Percentiles rank a stretch among this genome's conserved stretches.
These are phyloP conservation scores for Pseudodiploospora longispora DNA, from an alignment of 2,329 filamentous ascomycete genomes.

Conservation along the genomic window DNA sequence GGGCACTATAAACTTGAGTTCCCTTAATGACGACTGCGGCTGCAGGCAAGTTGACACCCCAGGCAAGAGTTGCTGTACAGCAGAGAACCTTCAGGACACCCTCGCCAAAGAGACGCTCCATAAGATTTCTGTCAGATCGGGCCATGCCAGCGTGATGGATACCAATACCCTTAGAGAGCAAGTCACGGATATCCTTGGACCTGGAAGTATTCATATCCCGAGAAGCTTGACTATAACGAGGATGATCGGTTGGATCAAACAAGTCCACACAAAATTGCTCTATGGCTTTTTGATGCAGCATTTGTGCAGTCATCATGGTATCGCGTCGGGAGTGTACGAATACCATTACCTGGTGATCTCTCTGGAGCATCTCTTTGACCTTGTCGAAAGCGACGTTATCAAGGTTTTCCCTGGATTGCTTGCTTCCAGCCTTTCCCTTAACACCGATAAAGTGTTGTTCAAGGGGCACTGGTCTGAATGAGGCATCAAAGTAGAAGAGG, in stretches of 20 bases:
- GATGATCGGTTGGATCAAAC: slow-evolving; percentile 73
- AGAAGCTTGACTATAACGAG: slow-evolving; percentile 70
- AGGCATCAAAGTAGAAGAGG: slow-evolving; percentile 93
- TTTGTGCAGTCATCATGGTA: slow-evolving; percentile 79
- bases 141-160: slow-evolving; percentile 97
- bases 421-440: slow-evolving; percentile 79
- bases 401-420: slow-evolving; percentile 78
- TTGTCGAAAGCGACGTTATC: slow-evolving; percentile 88
- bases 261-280: slow-evolving; percentile 74
- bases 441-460: slow-evolving; percentile 97
- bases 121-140: slow-evolving; percentile 86
- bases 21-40: slow-evolving; percentile 97
- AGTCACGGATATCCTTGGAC: slow-evolving; percentile 78
- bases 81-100: slow-evolving; percentile 95
- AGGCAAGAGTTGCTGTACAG: slow-evolving; percentile 94
- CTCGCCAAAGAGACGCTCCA: slow-evolving; percentile 83
- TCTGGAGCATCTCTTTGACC: slow-evolving; percentile 82
- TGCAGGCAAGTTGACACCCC: slow-evolving; percentile 97
- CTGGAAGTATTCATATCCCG: slow-evolving; percentile 80
- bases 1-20: slow-evolving; percentile 91
- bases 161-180: slow-evolving; percentile 84
- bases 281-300: slow-evolving; percentile 75
- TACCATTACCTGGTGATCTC: slow-evolving; percentile 97
- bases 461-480: slow-evolving; percentile 89
- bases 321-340: slow-evolving; percentile 97